These are phyloP conservation scores for Enterospora canceri DNA, from an alignment of 371 early-diverging fungal genomes.

Conservation along the genomic window DNA sequence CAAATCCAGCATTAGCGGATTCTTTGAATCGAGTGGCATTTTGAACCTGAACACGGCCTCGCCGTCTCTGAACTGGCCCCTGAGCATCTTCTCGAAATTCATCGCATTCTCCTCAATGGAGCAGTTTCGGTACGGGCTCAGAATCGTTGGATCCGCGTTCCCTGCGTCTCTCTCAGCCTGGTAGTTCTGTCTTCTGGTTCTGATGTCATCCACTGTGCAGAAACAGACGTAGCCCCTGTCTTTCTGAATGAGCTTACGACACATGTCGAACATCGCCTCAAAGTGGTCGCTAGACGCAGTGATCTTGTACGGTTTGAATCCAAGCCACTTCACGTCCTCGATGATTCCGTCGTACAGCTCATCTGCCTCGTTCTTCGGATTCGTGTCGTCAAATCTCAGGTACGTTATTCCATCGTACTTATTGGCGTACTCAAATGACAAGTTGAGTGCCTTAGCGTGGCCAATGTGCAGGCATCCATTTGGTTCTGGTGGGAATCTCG, in stretches of 20 bases:
- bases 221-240: slow-evolving; percentile 92
- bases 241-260: slow-evolving; percentile 60
- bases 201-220: slow-evolving; percentile 79
- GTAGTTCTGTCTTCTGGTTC: slow-evolving; percentile 55
- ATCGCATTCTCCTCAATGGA: slow-evolving; percentile 74
- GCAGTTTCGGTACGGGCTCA: slow-evolving; percentile 78
- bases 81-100: slow-evolving; percentile 90
- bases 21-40: slow-evolving; percentile 83
- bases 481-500: slow-evolving; percentile 99
- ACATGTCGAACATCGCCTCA: slow-evolving; percentile 50
- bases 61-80: slow-evolving; percentile 79
- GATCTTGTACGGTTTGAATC: slow-evolving; percentile 77
- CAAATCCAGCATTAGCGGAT: slow-evolving; percentile 95
- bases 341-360: slow-evolving; percentile 81
- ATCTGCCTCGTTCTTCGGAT: slow-evolving; percentile 92
- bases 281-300: slow-evolving; percentile 94
- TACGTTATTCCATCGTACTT: slow-evolving; percentile 77
- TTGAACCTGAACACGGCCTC: slow-evolving; percentile 89
- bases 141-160: slow-evolving; percentile 67
- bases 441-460: slow-evolving; percentile 96
- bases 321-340: slow-evolving; percentile 88
- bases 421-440: slow-evolving; percentile 89
- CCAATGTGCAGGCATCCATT: slow-evolving; percentile 96
- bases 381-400: slow-evolving; percentile 95
- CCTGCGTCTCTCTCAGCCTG: slow-evolving; percentile 11